These are phyloP conservation scores for Stentor roeselii DNA, from an alignment of 73 alveolate genomes.

Conservation along the genomic window DNA sequence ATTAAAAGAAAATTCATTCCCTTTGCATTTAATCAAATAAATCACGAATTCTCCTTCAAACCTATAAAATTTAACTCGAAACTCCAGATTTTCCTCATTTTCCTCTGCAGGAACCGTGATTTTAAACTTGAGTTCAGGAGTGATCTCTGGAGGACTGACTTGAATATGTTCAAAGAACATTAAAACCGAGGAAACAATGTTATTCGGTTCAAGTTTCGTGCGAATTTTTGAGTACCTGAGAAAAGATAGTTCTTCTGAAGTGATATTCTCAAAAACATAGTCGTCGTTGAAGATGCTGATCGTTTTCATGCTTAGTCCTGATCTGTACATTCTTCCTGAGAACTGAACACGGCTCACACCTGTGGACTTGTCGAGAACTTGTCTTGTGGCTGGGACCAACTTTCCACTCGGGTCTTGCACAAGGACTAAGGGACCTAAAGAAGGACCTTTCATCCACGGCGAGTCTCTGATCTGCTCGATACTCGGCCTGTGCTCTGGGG, in stretches of 20 bases:
- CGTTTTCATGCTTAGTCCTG: not conserved
- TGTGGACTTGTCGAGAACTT: not conserved
- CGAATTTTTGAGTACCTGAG: not conserved
- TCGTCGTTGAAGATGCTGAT: not conserved
- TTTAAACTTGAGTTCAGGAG: not conserved
- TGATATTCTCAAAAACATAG: too few species aligned
- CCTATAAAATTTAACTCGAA: not conserved
- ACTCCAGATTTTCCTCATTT: not conserved
- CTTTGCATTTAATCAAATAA: not conserved
- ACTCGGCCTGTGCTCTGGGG: slow-evolving; percentile 63
- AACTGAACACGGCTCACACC: not conserved
- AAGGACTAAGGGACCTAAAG: not conserved
- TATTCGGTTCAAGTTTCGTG: not conserved
- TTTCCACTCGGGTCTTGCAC: not conserved
- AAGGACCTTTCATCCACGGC: slow-evolving; percentile 63
- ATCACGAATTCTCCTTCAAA: not conserved
- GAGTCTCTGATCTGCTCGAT: slow-evolving; percentile 65
- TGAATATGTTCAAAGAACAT: not conserved
- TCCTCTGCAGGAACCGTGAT: too few species aligned
- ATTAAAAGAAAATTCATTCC: not conserved
- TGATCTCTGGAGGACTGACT: not conserved
- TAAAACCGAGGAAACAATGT: not conserved
- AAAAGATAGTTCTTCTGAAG: not conserved
- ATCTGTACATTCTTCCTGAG: not conserved
- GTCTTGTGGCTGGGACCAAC: not conserved